These are phyloP conservation scores for Aureobasidium uvarum DNA, from an alignment of 2,329 filamentous ascomycete genomes.

Conservation along the genomic window DNA sequence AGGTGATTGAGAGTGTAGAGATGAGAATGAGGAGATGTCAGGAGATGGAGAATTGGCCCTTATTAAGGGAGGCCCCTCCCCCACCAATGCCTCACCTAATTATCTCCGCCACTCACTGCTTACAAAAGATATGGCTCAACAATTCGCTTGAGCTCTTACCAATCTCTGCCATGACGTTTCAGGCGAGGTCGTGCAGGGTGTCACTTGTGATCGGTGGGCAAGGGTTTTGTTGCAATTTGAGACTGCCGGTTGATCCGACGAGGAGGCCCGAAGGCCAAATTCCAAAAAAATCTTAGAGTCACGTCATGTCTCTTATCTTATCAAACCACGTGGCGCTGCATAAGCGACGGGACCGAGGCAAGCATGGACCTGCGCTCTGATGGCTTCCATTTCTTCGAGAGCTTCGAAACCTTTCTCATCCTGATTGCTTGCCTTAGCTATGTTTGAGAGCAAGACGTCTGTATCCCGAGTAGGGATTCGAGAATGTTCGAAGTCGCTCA, in stretches of 20 bases:
- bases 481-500: background rate
- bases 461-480: background rate
- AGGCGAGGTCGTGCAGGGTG: background rate
- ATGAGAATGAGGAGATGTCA: background rate
- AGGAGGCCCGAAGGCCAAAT: background rate
- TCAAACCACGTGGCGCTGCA: background rate
- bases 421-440: background rate
- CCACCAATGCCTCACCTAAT: background rate
- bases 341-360: background rate
- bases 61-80: slow-evolving; percentile 1
- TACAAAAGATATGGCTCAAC: slow-evolving; percentile 22
- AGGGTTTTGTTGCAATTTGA: background rate
- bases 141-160: slow-evolving; percentile 9
- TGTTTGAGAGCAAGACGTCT: background rate
- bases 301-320: slow-evolving; percentile 24
- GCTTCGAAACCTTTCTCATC: background rate
- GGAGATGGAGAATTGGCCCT: slow-evolving; percentile 16
- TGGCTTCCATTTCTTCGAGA: background rate
- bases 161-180: slow-evolving; percentile 22
- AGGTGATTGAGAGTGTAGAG: background rate
- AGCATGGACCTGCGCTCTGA: background rate
- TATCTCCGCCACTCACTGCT: slow-evolving; percentile 17
- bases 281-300: background rate
- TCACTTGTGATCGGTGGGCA: background rate
- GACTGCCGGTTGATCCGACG: background rate